Conservation (phyloP, 2,329 filamentous ascomycete genomes). For the Cladosporium oxysporum region DNA sequence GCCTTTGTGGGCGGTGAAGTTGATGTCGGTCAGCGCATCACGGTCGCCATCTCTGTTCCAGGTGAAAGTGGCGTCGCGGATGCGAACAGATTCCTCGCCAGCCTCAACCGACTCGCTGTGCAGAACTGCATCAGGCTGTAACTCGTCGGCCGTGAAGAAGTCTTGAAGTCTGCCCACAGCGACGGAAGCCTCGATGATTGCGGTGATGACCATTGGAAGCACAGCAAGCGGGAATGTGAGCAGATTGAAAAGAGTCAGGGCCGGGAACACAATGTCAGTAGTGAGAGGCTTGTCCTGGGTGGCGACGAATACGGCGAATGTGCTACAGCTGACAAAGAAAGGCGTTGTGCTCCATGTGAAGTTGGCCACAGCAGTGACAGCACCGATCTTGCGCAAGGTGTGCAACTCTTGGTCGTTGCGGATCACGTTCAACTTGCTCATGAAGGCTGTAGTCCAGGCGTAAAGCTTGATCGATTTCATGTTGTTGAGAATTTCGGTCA, state of each 20-base stretch:
- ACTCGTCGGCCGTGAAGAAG: slow-evolving; percentile 84
- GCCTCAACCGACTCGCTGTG: slow-evolving; percentile 67
- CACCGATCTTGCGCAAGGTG: slow-evolving; percentile 93
- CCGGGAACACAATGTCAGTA: slow-evolving; percentile 94
- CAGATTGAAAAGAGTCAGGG: slow-evolving; percentile 89
- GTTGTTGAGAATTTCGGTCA: slow-evolving; percentile 97
- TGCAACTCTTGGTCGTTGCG: slow-evolving; percentile 94
- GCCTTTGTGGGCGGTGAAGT: slow-evolving; percentile 86
- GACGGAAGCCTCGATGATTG: slow-evolving; percentile 93
- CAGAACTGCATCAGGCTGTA: slow-evolving; percentile 80
- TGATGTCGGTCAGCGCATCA: slow-evolving; percentile 75
- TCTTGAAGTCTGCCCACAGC: slow-evolving; percentile 82
- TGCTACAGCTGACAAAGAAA: slow-evolving; percentile 95
- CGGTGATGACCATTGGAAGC: slow-evolving; percentile 95
- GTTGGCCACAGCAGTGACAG: slow-evolving; percentile 89
- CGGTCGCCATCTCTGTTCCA: slow-evolving; percentile 81
- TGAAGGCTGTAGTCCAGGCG: slow-evolving; percentile 95
- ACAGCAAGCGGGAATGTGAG: slow-evolving; percentile 93
- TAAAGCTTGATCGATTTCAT: slow-evolving; percentile 99
- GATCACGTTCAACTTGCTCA: slow-evolving; percentile 94
- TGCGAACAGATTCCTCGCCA: slow-evolving; percentile 82
- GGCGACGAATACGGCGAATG: slow-evolving; percentile 90
- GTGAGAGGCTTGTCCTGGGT: slow-evolving; percentile 79
- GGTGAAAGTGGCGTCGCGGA: slow-evolving; percentile 85
- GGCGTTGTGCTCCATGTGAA: slow-evolving; percentile 98